Conservation (phyloP, 2,329 filamentous ascomycete species). For the Penicillium palitans region DNA sequence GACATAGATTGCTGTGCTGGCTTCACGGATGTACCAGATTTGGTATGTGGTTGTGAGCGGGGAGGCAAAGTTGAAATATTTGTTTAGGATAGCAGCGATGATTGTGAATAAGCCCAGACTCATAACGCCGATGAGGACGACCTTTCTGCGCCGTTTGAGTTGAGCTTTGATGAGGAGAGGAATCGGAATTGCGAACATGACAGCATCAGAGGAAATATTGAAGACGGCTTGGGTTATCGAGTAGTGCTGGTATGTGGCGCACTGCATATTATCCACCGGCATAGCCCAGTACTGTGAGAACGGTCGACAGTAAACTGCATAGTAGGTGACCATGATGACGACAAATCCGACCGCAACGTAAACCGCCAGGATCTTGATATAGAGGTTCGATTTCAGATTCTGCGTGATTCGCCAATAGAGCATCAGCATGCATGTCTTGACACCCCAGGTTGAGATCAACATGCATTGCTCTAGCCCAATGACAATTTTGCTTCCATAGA, state of each 20-base stretch:
- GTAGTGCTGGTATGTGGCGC: slow-evolving; percentile 44
- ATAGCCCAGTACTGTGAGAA: slow-evolving; percentile 54
- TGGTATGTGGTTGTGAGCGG: slow-evolving; percentile 42
- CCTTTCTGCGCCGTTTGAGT: slow-evolving; percentile 37
- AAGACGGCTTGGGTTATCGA: slow-evolving; percentile 48
- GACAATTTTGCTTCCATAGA: slow-evolving; percentile 52
- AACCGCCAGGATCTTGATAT: slow-evolving; percentile 42
- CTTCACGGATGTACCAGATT: slow-evolving; percentile 47
- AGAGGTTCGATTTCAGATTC: slow-evolving; percentile 36
- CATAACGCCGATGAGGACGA: slow-evolving; percentile 39
- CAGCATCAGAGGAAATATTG: slow-evolving; percentile 45
- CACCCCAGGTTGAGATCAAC: slow-evolving; percentile 51
- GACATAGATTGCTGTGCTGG: slow-evolving; percentile 45
- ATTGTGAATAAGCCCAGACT: slow-evolving; percentile 44
- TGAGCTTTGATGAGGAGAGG: slow-evolving; percentile 40
- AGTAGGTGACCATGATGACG: slow-evolving; percentile 52
- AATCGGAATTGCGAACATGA: slow-evolving; percentile 43
- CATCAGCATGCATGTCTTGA: slow-evolving; percentile 54
- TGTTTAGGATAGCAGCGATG: slow-evolving; percentile 51
- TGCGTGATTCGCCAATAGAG: slow-evolving; percentile 52
- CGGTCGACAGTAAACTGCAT: slow-evolving; percentile 52
- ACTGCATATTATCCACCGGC: slow-evolving; percentile 42
- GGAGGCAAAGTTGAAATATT: slow-evolving; percentile 45
- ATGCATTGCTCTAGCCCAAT: slow-evolving; percentile 53
- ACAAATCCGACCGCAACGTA: slow-evolving; percentile 49